Conservation (phyloP, 1,139 yeast species). For the Candida sanyaensis region DNA sequence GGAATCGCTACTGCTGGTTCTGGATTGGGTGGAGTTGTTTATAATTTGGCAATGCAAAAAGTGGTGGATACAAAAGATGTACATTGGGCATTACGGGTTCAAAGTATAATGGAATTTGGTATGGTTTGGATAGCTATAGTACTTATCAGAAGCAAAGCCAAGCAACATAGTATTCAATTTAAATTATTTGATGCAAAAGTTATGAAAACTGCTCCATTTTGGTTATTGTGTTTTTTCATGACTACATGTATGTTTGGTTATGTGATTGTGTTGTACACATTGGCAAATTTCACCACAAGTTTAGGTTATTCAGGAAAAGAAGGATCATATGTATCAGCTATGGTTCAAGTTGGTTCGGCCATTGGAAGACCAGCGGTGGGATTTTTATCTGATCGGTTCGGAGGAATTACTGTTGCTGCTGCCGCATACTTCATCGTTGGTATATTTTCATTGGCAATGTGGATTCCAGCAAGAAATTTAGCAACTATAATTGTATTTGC, state of each 20-base stretch:
- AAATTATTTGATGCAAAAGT: constrained; percentile 32
- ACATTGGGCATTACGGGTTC: constrained; percentile 39
- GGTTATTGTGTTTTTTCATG: constrained; percentile 31
- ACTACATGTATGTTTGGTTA: constrained; percentile 48
- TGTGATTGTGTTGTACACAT: constrained; percentile 44
- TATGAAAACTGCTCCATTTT: constrained; percentile 31
- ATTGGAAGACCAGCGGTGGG: constrained; percentile 46
- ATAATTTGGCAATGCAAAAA: constrained; percentile 38
- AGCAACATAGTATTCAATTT: constrained; percentile 28
- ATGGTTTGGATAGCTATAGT: constrained; percentile 32
- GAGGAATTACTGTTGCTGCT: constrained; percentile 40
- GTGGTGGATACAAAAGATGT: constrained; percentile 28
- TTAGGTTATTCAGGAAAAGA: constrained; percentile 42
- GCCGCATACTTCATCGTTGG: constrained; percentile 24
- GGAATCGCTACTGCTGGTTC: constrained; percentile 64
- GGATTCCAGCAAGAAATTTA: constrained; percentile 37
- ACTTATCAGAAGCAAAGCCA: constrained; percentile 25
- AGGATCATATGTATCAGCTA: constrained; percentile 46
- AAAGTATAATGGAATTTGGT: constrained; percentile 36
- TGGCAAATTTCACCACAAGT: constrained; percentile 47
- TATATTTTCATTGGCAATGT: constrained; percentile 32
- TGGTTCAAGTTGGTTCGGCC: constrained; percentile 45
- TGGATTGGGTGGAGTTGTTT: constrained; percentile 62
- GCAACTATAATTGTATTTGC: constrained; percentile 31
- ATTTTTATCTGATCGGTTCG: constrained; percentile 36